Percentiles rank a stretch among this genome's conserved stretches.
phyloP scores from a whole-genome alignment of 495 filamentous ascomycete genomes.

The Hypoxylon intermedium region DNA sequence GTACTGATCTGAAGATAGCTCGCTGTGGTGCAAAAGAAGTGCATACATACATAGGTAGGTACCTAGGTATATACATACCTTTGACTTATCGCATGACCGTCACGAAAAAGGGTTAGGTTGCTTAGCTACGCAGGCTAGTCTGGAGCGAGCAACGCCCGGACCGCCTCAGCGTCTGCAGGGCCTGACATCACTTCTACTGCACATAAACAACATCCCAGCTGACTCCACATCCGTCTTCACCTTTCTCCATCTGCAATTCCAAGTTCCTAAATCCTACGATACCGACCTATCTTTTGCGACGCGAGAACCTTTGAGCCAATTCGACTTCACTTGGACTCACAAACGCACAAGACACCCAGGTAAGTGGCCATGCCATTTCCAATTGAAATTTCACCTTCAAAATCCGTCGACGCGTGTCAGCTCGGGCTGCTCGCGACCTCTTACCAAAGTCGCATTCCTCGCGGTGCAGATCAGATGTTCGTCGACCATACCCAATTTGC shows the following conservation, averaged over 20 bases:
- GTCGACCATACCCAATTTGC: slow-evolving; percentile 35
- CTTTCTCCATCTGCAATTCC: slow-evolving; percentile 27
- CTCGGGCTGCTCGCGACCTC: slow-evolving; percentile 8
- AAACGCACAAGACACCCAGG: too few species aligned
- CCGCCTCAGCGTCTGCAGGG: slow-evolving; percentile 20
- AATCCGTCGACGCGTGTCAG: slow-evolving; percentile 24
- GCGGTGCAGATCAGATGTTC: slow-evolving; percentile 36
- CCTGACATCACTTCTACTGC: slow-evolving; percentile 1
- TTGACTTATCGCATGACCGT: slow-evolving; percentile 20
- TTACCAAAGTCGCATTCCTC: slow-evolving; percentile 36
- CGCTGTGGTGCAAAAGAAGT: slow-evolving; percentile 8
- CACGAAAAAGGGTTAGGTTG: slow-evolving; percentile 24
- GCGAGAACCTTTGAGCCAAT: slow-evolving; percentile 5
- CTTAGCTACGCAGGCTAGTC: slow-evolving; percentile 4
- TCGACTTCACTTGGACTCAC: neutral
- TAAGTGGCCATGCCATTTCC: slow-evolving; percentile 7
- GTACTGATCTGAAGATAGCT: slow-evolving; percentile 2
- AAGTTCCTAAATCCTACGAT: slow-evolving; percentile 37
- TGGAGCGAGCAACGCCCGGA: slow-evolving; percentile 20
- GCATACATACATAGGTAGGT: too few species aligned
- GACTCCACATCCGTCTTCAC: slow-evolving; percentile 32
- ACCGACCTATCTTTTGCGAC: slow-evolving; percentile 4
- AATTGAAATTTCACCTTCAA: slow-evolving; percentile 8
- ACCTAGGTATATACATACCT: too few species aligned
- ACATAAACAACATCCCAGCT: slow-evolving; percentile 3